Evolutionary conservation across 2,329 filamentous ascomycete species (phyloP).

Genomic region (Penicillium sclerotiorum): DNA sequence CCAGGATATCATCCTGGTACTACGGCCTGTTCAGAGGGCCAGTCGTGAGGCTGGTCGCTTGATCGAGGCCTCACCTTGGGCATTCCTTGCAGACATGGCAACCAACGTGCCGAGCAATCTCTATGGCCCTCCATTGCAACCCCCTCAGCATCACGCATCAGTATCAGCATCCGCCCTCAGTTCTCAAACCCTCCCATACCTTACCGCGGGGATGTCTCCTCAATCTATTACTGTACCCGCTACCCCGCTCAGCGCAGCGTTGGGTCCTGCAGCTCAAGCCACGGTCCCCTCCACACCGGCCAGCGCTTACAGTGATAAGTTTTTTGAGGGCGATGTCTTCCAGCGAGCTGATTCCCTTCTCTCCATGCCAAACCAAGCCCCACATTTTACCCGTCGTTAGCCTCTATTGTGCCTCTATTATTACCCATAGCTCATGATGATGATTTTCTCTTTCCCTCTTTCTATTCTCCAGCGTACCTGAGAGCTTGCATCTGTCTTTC

Average conservation of each 20-base stretch:
- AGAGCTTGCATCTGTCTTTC: not conserved
- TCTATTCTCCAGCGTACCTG: not conserved
- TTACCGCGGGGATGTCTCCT: constrained; percentile 40
- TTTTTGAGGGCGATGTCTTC: constrained; percentile 54
- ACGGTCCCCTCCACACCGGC: constrained; percentile 70
- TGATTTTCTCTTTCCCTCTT: not conserved
- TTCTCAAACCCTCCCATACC: constrained; percentile 24
- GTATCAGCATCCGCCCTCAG: constrained; percentile 29
- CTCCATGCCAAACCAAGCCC: constrained; percentile 46
- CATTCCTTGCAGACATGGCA: constrained; percentile 54
- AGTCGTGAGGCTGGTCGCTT: constrained; percentile 78
- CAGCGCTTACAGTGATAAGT: constrained; percentile 51
- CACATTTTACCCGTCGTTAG: constrained; percentile 45
- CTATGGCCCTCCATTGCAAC: constrained; percentile 41
- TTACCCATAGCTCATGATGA: not conserved
- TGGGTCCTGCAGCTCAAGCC: constrained; percentile 87
- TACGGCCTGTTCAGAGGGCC: constrained; percentile 78
- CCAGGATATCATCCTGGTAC: constrained; percentile 69
- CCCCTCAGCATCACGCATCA: constrained; percentile 34
- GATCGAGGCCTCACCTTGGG: constrained; percentile 69
- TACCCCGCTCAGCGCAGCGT: constrained; percentile 83
- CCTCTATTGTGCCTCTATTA: not conserved
- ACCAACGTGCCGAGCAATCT: constrained; percentile 34
- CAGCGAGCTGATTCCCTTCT: constrained; percentile 52
- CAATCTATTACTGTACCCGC: constrained; percentile 69